Evolutionary conservation across 306 rosid species (phyloP).

Genomic region (Prunus padus): DNA sequence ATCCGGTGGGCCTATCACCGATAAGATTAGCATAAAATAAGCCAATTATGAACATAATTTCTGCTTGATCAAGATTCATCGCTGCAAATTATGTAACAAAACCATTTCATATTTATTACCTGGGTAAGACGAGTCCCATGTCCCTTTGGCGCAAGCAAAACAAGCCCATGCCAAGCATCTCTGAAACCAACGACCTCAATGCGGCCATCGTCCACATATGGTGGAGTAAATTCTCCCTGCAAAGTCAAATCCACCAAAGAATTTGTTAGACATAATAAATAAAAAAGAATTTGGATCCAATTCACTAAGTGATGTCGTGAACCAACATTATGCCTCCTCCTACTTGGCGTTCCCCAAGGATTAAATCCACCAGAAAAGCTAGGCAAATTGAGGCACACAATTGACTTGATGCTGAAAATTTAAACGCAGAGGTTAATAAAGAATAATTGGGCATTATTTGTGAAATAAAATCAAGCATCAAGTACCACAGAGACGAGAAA

Average conservation of each 20-base stretch:
- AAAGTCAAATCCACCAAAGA: slow-evolving; percentile 23
- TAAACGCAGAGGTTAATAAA: slow-evolving; percentile 20
- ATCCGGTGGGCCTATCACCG: slow-evolving; percentile 65
- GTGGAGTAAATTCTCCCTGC: slow-evolving; percentile 74
- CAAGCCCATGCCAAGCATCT: slow-evolving; percentile 98
- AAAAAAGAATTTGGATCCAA: neutral
- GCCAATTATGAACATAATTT: neutral
- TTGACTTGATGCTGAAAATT: slow-evolving; percentile 76
- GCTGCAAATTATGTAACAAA: neutral
- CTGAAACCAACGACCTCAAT: slow-evolving; percentile 91
- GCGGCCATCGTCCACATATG: slow-evolving; percentile 87
- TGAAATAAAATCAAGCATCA: neutral
- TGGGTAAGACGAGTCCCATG: slow-evolving; percentile 99
- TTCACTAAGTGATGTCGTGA: slow-evolving; percentile 17
- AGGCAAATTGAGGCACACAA: slow-evolving; percentile 91
- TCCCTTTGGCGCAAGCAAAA: slow-evolving; percentile 84
- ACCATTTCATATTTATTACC: slow-evolving; percentile 38
- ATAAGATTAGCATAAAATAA: neutral
- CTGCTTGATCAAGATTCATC: neutral
- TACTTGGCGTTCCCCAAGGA: slow-evolving; percentile 91
- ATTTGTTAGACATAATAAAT: neutral
- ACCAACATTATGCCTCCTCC: slow-evolving; percentile 50
- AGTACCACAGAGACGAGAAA: neutral
- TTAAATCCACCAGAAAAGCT: slow-evolving; percentile 97
- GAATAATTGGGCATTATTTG: neutral